Evolutionary conservation across 306 rosid species (phyloP).

Genomic region (Cucumis hystrix): DNA sequence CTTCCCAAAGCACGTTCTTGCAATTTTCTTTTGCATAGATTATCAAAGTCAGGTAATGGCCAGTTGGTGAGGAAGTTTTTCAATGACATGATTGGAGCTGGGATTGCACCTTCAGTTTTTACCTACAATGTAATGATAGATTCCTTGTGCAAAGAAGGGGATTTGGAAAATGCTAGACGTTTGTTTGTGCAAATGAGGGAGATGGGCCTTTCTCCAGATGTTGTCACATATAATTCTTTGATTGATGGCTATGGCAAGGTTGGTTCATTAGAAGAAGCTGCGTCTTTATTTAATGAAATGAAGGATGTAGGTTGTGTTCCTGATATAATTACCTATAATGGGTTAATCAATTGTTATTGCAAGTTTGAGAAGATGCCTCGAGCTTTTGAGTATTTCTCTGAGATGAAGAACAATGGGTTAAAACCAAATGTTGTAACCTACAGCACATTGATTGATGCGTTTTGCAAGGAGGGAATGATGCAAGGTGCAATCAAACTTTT

Average conservation of each 20-base stretch:
- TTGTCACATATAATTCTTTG: constrained; percentile 78
- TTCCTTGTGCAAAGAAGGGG: constrained; percentile 61
- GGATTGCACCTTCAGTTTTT: constrained; percentile 58
- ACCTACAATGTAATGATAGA: constrained; percentile 68
- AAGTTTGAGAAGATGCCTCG: constrained; percentile 55
- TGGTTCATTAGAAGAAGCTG: constrained; percentile 38
- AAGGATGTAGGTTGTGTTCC: constrained; percentile 53
- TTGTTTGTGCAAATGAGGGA: constrained; percentile 60
- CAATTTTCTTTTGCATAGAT: constrained; percentile 60
- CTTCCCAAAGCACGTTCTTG: constrained; percentile 72
- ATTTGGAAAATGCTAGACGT: constrained; percentile 42
- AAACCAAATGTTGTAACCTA: constrained; percentile 80
- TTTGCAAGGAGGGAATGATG: constrained; percentile 86
- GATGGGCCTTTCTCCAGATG: constrained; percentile 47
- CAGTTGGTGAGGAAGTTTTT: constrained; percentile 39
- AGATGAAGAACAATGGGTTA: constrained; percentile 54
- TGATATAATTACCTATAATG: constrained; percentile 60
- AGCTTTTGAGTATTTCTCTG: constrained; percentile 52
- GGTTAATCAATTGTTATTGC: constrained; percentile 69
- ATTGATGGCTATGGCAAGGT: constrained; percentile 83
- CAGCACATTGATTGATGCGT: constrained; percentile 78
- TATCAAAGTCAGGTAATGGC: constrained; percentile 48
- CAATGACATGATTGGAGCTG: constrained; percentile 50
- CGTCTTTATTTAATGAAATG: constrained; percentile 50
- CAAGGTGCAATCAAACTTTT: constrained; percentile 62